phyloP scores from a whole-genome alignment of 208 protist genomes.

The Trypanosoma rangeli region DNA sequence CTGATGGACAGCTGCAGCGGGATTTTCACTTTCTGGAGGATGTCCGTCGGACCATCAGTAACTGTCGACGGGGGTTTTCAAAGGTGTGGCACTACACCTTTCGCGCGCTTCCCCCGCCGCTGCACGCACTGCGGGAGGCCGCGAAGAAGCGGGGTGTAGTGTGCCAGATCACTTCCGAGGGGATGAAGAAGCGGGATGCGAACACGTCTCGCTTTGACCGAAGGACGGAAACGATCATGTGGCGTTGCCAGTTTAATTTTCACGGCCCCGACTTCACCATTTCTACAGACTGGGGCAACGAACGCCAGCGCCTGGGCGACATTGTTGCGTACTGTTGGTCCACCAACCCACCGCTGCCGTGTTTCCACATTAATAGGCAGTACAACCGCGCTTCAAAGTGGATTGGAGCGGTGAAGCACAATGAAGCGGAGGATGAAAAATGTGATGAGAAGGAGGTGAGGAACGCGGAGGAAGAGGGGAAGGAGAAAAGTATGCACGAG shows the following conservation, averaged over 20 bases:
- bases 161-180: conserved; percentile 87
- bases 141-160: conserved; percentile 79
- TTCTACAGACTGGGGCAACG: conserved; percentile 74
- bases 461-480: neutral
- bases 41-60: conserved; percentile 63
- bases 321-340: conserved; percentile 72
- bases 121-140: conserved; percentile 76
- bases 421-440: conserved; percentile 3
- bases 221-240: conserved; percentile 73
- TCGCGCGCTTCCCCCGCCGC: conserved; percentile 60
- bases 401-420: conserved; percentile 23
- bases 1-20: conserved; percentile 66
- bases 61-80: conserved; percentile 65
- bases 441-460: neutral
- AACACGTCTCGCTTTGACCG: conserved; percentile 82
- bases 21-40: conserved; percentile 86
- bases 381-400: conserved; percentile 79
- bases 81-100: conserved; percentile 59
- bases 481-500: neutral
- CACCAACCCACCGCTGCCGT: conserved; percentile 65
- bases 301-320: conserved; percentile 72
- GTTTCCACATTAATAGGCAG: conserved; percentile 73
- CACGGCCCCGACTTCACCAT: conserved; percentile 45
- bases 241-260: conserved; percentile 84
- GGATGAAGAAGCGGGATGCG: conserved; percentile 75